phyloP scores from a whole-genome alignment of 768 basidiomycete species.

The Leccinum boreale region DNA sequence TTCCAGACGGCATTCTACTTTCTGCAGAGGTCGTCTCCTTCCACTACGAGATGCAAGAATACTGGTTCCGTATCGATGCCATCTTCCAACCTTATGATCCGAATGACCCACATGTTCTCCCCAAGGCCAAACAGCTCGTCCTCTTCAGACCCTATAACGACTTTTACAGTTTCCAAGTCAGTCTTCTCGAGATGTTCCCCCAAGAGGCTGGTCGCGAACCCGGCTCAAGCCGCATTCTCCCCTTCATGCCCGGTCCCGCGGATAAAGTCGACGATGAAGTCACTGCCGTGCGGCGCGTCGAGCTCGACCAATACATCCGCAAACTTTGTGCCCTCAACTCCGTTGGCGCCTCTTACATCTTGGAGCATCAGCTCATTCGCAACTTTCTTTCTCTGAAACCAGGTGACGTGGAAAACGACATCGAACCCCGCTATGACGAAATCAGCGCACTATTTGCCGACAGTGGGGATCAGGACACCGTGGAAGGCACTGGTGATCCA shows the following conservation, averaged over 20 bases:
- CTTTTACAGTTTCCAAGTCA: constrained; percentile 96
- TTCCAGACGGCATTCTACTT: constrained; percentile 82
- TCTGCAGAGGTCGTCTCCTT: constrained; percentile 93
- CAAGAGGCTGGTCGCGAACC: constrained; percentile 83
- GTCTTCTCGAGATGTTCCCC: constrained; percentile 82
- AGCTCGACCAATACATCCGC: constrained; percentile 86
- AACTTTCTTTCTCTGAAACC: constrained; percentile 81
- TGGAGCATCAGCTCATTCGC: constrained; percentile 77
- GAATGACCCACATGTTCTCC: constrained; percentile 52
- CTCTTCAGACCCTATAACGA: constrained; percentile 96
- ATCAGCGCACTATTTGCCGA: constrained; percentile 51
- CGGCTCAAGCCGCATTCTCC: constrained; percentile 70
- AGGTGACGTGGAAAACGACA: constrained; percentile 76
- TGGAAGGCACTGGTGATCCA: constrained; percentile 25
- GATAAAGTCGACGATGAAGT: constrained; percentile 79
- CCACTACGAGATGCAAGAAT: constrained; percentile 93
- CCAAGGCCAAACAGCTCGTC: constrained; percentile 73
- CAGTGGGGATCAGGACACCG: constrained; percentile 35
- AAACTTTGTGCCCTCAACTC: constrained; percentile 71
- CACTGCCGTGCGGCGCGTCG: constrained; percentile 73
- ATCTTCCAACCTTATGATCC: constrained; percentile 79
- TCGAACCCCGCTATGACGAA: constrained; percentile 56
- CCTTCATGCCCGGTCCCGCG: constrained; percentile 96
- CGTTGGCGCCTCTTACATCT: constrained; percentile 69
- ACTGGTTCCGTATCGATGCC: constrained; percentile 95